Evolutionary conservation across 2,329 filamentous ascomycete genomes (phyloP).

Genomic region (Colletotrichum acutatum): DNA sequence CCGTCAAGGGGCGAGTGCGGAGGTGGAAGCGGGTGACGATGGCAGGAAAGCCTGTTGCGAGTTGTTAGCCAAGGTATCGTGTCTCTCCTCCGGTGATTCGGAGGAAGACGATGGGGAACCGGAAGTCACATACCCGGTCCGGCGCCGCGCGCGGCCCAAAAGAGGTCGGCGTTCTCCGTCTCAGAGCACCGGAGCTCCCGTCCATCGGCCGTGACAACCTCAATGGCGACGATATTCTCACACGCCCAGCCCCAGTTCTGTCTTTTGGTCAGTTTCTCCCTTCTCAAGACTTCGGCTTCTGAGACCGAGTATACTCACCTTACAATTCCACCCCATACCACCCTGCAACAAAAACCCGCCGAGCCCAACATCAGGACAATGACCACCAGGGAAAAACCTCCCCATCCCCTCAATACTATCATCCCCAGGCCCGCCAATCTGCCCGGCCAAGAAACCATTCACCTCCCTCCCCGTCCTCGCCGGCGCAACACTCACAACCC

Average conservation of each 20-base stretch:
- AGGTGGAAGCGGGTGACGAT: conserved; percentile 64
- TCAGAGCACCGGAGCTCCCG: conserved; percentile 55
- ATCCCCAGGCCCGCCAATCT: conserved; percentile 32
- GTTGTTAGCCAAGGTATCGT: neutral
- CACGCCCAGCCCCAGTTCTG: conserved; percentile 68
- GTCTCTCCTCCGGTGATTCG: neutral
- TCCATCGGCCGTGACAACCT: conserved; percentile 58
- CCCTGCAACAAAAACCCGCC: conserved; percentile 67
- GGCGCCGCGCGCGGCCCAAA: conserved; percentile 67
- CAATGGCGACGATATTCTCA: conserved; percentile 59
- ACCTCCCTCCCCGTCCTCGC: conserved; percentile 58
- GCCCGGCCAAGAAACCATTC: conserved; percentile 49
- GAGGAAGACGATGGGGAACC: neutral
- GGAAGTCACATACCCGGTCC: conserved; percentile 51
- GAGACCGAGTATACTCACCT: conserved; percentile 44
- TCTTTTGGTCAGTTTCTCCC: neutral
- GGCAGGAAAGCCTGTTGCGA: conserved; percentile 58
- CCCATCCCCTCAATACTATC: conserved; percentile 39
- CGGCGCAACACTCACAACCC: conserved; percentile 55
- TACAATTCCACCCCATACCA: conserved; percentile 69
- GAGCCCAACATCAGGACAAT: conserved; percentile 67
- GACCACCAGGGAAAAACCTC: conserved; percentile 62
- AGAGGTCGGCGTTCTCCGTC: conserved; percentile 61
- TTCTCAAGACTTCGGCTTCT: neutral
- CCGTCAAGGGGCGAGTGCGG: conserved; percentile 45